Conservation (phyloP, 805 yeast species). For the Starmerella tilneyi region DNA sequence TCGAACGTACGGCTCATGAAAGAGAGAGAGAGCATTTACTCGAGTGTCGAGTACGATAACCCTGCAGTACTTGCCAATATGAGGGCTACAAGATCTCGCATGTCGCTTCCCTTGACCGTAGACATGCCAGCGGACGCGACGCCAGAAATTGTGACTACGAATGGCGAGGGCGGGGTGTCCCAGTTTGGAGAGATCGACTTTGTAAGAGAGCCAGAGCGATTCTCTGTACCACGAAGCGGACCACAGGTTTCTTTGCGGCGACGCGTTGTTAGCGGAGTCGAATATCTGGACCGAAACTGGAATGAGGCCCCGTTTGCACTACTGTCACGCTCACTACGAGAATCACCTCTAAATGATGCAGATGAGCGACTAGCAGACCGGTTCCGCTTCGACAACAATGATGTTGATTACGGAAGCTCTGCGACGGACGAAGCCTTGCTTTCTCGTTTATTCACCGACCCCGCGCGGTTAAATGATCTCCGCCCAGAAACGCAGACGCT, state of each 20-base stretch:
- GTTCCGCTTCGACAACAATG: conserved; percentile 50
- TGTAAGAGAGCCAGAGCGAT: conserved; percentile 12
- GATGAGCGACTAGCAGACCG: conserved; percentile 43
- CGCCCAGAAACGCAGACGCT: conserved; percentile 80
- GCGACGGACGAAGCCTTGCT: not conserved
- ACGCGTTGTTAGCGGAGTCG: conserved; percentile 4
- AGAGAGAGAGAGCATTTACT: conserved; percentile 7
- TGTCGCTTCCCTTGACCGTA: conserved; percentile 4
- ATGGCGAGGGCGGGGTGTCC: not conserved
- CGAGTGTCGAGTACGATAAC: conserved; percentile 2
- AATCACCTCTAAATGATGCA: conserved; percentile 23
- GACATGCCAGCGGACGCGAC: conserved; percentile 3
- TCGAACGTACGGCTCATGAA: conserved; percentile 31
- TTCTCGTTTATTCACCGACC: conserved; percentile 45
- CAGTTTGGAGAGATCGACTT: conserved; percentile 16
- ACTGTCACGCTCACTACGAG: conserved; percentile 20
- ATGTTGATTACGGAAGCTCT: not conserved
- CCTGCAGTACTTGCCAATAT: conserved; percentile 7
- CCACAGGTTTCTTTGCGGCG: conserved; percentile 11
- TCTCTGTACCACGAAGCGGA: conserved; percentile 9
- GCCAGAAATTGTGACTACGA: conserved; percentile 6
- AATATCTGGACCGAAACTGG: conserved; percentile 12
- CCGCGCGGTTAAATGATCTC: conserved; percentile 71
- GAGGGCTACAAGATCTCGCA: not conserved
- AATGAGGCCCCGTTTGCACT: not conserved